Conservation (phyloP, 2,329 filamentous ascomycete species). For the Aspergillus ibericus region DNA sequence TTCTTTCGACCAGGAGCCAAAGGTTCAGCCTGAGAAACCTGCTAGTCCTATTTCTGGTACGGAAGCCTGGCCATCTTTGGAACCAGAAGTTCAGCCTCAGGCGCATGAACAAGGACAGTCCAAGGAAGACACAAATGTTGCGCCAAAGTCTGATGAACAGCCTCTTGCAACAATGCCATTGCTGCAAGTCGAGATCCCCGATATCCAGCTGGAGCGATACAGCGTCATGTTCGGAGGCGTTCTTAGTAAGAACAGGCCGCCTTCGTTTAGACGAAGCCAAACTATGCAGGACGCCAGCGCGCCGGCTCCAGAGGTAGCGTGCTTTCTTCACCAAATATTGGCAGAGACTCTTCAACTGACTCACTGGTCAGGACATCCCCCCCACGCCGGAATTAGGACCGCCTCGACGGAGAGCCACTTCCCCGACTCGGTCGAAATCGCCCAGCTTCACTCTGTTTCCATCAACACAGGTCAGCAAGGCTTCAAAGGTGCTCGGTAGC, state of each 20-base stretch:
- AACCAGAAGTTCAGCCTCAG: conserved; percentile 20
- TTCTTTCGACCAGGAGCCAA: conserved; percentile 19
- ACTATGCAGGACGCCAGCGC: conserved; percentile 53
- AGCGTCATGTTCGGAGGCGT: conserved; percentile 89
- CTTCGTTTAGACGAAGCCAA: conserved; percentile 38
- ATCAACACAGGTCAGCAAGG: conserved; percentile 31
- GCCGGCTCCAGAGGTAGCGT: conserved; percentile 47
- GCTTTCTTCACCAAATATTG: no score
- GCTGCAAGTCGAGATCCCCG: conserved; percentile 77
- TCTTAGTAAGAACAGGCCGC: conserved; percentile 50
- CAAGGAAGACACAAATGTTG: not conserved
- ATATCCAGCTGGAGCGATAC: conserved; percentile 79
- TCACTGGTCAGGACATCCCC: not conserved
- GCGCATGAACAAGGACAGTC: conserved; percentile 23
- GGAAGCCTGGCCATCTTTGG: conserved; percentile 25
- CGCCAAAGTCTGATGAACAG: conserved; percentile 7
- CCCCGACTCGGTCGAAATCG: conserved; percentile 35
- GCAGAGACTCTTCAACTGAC: not conserved
- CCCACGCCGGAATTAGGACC: conserved; percentile 16
- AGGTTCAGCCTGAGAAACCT: conserved; percentile 6
- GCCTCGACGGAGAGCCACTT: conserved; percentile 38
- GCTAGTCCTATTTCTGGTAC: conserved; percentile 10
- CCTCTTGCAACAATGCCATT: conserved; percentile 34
- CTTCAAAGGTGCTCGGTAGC: conserved; percentile 30
- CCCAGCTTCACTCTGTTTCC: conserved; percentile 44